phyloP scores from a whole-genome alignment of 768 basidiomycete genomes.

The Leccinum broughii region DNA sequence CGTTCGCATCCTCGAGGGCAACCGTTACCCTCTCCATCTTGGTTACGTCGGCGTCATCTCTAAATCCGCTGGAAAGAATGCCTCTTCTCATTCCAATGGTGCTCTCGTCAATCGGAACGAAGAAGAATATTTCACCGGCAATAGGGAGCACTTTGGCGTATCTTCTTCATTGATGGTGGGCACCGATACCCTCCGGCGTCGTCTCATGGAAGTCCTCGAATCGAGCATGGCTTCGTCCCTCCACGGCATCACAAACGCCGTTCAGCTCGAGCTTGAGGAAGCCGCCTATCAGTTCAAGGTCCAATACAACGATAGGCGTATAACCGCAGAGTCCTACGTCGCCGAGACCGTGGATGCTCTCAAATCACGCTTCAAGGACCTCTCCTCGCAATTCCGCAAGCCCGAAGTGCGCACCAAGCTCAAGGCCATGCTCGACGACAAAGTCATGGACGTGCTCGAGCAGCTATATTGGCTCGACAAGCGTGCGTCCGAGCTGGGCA shows the following conservation, averaged over 20 bases:
- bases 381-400: constrained; percentile 82
- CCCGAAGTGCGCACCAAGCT: constrained; percentile 86
- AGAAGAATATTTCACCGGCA: constrained; percentile 63
- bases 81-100: constrained; percentile 48
- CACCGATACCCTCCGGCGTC: constrained; percentile 83
- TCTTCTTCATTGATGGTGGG: constrained; percentile 81
- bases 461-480: constrained; percentile 97
- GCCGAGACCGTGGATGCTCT: constrained; percentile 95
- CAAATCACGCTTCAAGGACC: constrained; percentile 86
- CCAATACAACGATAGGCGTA: constrained; percentile 92
- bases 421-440: constrained; percentile 92
- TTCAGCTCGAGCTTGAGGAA: constrained; percentile 96
- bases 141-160: constrained; percentile 61
- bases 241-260: constrained; percentile 95
- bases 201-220: constrained; percentile 96
- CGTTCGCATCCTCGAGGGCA: constrained; percentile 76
- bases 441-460: constrained; percentile 96
- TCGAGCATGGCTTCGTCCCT: constrained; percentile 96
- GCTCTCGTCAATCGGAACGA: constrained; percentile 58
- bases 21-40: constrained; percentile 94
- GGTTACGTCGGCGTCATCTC: constrained; percentile 97
- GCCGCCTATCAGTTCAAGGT: constrained; percentile 99
- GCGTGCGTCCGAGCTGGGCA: constrained; percentile 71
- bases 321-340: constrained; percentile 95
- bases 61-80: constrained; percentile 65